phyloP scores from a whole-genome alignment of 73 alveolate genomes.

The Symbiodinium pilosum region DNA sequence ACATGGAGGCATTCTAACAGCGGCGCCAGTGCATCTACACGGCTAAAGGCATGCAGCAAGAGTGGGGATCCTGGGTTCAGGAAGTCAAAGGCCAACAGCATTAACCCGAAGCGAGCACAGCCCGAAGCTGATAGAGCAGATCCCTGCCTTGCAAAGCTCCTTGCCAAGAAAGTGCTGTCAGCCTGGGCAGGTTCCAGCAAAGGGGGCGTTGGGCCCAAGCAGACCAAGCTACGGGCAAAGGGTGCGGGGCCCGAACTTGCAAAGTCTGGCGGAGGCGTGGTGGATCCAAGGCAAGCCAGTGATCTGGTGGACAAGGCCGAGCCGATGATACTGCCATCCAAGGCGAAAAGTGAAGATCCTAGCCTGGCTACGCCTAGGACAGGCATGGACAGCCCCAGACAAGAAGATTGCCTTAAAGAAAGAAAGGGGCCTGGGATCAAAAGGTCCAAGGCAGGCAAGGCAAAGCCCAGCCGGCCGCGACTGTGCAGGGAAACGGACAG shows the following conservation, averaged over 20 bases:
- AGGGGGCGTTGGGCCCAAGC: background rate
- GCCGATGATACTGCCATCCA: slow-evolving; percentile 7
- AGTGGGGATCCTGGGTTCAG: background rate
- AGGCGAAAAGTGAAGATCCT: background rate
- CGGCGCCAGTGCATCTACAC: background rate
- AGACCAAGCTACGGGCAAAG: slow-evolving; percentile 1
- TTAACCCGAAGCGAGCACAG: background rate
- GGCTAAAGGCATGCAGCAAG: background rate
- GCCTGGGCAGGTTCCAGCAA: slow-evolving; percentile 17
- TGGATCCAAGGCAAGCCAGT: background rate
- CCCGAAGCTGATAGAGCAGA: background rate
- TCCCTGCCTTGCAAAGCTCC: background rate
- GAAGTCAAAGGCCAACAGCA: background rate
- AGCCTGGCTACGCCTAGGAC: background rate
- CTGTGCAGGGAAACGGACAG: background rate
- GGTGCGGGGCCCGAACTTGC: background rate
- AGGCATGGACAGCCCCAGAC: background rate
- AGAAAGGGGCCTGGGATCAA: background rate
- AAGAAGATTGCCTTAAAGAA: background rate
- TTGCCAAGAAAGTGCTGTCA: background rate
- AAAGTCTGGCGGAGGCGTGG: background rate
- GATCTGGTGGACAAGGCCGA: background rate
- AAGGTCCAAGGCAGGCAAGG: background rate
- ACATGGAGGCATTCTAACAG: background rate
- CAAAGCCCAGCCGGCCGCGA: background rate